These are phyloP conservation scores for Fusarium algeriense DNA, from an alignment of 2,329 filamentous ascomycete species.

Conservation along the genomic window DNA sequence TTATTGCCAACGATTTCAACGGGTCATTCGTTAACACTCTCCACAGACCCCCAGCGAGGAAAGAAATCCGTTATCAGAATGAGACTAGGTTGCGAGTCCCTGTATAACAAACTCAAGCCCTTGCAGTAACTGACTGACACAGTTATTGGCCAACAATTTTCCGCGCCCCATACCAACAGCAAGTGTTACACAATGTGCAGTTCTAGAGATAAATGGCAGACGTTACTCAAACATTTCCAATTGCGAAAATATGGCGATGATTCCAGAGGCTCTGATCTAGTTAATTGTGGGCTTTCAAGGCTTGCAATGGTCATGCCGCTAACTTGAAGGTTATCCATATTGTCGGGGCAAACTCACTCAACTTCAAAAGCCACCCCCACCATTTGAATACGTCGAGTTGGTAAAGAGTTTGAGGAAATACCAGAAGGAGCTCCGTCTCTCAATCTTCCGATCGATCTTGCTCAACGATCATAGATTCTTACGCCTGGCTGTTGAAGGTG, in stretches of 20 bases:
- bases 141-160: constrained; percentile 36
- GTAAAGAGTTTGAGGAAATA: background rate
- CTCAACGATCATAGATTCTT: background rate
- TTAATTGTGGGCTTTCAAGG: background rate
- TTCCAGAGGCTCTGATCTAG: background rate
- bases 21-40: background rate
- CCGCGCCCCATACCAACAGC: constrained; percentile 23
- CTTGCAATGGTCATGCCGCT: background rate
- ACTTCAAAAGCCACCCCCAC: background rate
- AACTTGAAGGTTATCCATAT: background rate
- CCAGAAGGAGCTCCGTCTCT: background rate
- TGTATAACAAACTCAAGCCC: background rate
- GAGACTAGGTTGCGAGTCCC: constrained; percentile 22
- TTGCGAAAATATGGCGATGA: background rate
- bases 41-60: background rate
- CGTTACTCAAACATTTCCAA: background rate
- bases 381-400: background rate
- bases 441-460: background rate
- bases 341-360: background rate
- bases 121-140: constrained; percentile 18
- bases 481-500: constrained; percentile 10
- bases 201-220: constrained; percentile 4
- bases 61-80: constrained; percentile 14
- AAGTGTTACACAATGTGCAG: constrained; percentile 15
- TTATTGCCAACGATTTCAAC: background rate